Evolutionary conservation across 2,329 filamentous ascomycete species (phyloP).

Genomic region (Aspergillus sp.): DNA sequence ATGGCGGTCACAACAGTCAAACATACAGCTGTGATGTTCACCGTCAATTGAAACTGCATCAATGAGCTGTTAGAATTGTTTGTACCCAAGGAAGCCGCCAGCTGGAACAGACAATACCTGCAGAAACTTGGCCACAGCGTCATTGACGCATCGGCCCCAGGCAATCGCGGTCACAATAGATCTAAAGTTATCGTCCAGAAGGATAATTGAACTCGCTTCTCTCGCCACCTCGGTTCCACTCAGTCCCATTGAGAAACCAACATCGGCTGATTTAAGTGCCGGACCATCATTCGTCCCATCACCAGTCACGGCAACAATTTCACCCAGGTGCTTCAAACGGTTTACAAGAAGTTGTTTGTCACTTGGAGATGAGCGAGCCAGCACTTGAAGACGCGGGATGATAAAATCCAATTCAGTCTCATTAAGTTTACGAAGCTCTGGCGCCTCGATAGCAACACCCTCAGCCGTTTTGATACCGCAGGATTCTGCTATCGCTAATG

Average conservation of each 20-base stretch:
- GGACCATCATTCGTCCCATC: constrained; percentile 66
- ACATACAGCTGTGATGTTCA: constrained; percentile 85
- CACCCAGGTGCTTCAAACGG: constrained; percentile 58
- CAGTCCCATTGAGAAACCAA: constrained; percentile 66
- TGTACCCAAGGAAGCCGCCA: no score
- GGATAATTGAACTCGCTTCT: constrained; percentile 64
- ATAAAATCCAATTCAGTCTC: constrained; percentile 57
- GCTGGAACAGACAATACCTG: constrained; percentile 35
- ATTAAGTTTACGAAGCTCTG: constrained; percentile 61
- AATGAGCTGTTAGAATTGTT: background rate
- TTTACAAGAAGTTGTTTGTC: constrained; percentile 64
- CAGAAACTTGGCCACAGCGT: constrained; percentile 65
- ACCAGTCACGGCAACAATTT: constrained; percentile 62
- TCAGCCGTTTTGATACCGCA: constrained; percentile 64
- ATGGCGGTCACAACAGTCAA: constrained; percentile 85
- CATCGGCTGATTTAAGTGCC: constrained; percentile 63
- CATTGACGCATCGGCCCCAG: constrained; percentile 67
- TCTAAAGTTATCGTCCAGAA: constrained; percentile 65
- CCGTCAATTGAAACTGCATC: constrained; percentile 57
- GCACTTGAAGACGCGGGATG: constrained; percentile 60
- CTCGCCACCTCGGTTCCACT: constrained; percentile 65
- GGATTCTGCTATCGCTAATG: constrained; percentile 68
- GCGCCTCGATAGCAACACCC: constrained; percentile 67
- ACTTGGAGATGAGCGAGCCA: constrained; percentile 64
- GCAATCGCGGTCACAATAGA: constrained; percentile 64